A percentile compares a stretch with the other conserved stretches of the same genome.
Conservation (phyloP, 2,329 filamentous ascomycete species). For the Xylariaceae sp. region DNA sequence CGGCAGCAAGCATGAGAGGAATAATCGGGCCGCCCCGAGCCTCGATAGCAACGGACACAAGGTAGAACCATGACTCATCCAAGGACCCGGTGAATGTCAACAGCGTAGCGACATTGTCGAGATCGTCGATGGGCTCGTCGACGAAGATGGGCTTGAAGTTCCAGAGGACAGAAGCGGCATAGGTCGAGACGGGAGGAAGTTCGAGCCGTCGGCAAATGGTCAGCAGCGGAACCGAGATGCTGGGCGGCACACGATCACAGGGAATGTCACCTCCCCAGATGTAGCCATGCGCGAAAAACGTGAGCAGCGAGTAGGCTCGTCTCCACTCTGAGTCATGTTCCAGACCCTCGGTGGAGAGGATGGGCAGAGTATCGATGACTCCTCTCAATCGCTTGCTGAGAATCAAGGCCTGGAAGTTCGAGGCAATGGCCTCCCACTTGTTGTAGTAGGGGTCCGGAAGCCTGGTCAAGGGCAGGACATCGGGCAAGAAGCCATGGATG, state of each 20-base stretch:
- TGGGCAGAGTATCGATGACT: conserved; percentile 72
- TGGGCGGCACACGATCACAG: conserved; percentile 69
- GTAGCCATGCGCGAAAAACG: conserved; percentile 90
- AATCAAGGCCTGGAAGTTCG: conserved; percentile 81
- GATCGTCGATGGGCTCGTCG: conserved; percentile 71
- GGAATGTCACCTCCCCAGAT: conserved; percentile 91
- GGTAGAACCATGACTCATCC: conserved; percentile 98
- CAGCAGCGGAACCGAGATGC: conserved; percentile 78
- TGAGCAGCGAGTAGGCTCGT: conserved; percentile 82
- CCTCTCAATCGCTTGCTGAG: conserved; percentile 77
- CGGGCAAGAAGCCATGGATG: conserved; percentile 80
- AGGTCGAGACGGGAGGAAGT: conserved; percentile 87
- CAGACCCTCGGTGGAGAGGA: conserved; percentile 77
- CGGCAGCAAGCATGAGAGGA: conserved; percentile 81
- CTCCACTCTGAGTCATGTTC: conserved; percentile 86
- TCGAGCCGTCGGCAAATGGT: conserved; percentile 72
- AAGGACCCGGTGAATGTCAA: conserved; percentile 89
- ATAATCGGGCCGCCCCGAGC: conserved; percentile 83
- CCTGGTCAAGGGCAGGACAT: conserved; percentile 69
- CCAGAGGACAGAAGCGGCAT: conserved; percentile 88
- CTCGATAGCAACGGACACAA: conserved; percentile 93
- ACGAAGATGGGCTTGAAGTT: conserved; percentile 92
- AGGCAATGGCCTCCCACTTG: conserved; percentile 83
- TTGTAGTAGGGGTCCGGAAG: conserved; percentile 89
- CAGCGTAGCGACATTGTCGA: conserved; percentile 84